A percentile compares a stretch with the other conserved stretches of the same genome.
phyloP scores from a whole-genome alignment of 2,329 filamentous ascomycete species.

The Chaetomiaceae sp. region DNA sequence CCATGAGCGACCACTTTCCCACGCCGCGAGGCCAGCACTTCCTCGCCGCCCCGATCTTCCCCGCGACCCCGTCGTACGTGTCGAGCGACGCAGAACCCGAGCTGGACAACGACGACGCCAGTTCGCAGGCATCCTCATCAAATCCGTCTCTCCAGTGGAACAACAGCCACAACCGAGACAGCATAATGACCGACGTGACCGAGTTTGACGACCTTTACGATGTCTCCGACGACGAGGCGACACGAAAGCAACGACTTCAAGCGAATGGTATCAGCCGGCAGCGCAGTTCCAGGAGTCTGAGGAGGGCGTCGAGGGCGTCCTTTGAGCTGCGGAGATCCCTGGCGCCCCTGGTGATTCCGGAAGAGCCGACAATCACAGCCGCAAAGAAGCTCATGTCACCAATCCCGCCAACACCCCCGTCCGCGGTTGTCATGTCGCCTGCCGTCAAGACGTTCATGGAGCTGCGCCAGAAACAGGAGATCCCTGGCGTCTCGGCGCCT shows the following conservation, averaged over 20 bases:
- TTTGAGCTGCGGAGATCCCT: conserved; percentile 35
- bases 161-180: conserved; percentile 42
- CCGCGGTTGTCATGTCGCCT: conserved; percentile 70
- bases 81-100: conserved; percentile 47
- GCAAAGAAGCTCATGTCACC: conserved; percentile 53
- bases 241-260: conserved; percentile 41
- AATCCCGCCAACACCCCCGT: conserved; percentile 59
- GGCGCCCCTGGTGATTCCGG: conserved; percentile 52
- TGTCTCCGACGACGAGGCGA: conserved; percentile 71
- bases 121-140: conserved; percentile 43
- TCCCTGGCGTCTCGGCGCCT: conserved; percentile 73
- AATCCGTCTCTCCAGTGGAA: conserved; percentile 60
- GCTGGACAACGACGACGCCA: conserved; percentile 36
- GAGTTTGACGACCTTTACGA: conserved; percentile 88
- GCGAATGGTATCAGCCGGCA: conserved; percentile 35
- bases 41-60: conserved; percentile 57
- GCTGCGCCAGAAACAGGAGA: conserved; percentile 55
- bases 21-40: conserved; percentile 66
- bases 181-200: conserved; percentile 59
- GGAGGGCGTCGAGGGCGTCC: conserved; percentile 40
- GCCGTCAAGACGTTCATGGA: conserved; percentile 68
- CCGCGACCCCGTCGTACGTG: conserved; percentile 55
- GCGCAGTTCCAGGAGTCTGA: conserved; percentile 38
- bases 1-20: conserved; percentile 62
- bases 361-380: conserved; percentile 33